Evolutionary conservation across 1,284 basidiomycete genomes (phyloP).

Genomic region (Hypsizygus ulmarius): DNA sequence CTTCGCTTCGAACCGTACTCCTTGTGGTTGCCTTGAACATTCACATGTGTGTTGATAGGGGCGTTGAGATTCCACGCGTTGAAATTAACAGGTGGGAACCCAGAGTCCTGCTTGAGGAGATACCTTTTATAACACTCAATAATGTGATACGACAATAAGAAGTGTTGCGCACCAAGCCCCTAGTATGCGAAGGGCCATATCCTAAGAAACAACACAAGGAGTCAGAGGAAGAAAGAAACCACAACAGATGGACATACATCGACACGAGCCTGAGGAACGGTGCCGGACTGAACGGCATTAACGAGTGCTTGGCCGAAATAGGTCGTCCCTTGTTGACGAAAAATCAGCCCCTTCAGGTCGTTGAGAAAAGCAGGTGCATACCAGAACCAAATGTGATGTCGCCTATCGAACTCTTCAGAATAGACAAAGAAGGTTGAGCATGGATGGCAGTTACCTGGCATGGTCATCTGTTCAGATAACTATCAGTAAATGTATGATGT

Average conservation of each 20-base stretch:
- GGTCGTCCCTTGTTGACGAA: slow-evolving; percentile 26
- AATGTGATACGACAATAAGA: background rate
- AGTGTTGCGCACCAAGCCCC: slow-evolving; percentile 48
- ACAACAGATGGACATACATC: slow-evolving; percentile 33
- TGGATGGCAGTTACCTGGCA: slow-evolving; percentile 40
- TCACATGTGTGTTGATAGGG: slow-evolving; percentile 47
- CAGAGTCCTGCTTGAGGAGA: slow-evolving; percentile 57
- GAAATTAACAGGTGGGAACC: slow-evolving; percentile 50
- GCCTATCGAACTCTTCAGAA: slow-evolving; percentile 27
- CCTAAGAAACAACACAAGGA: slow-evolving; percentile 29
- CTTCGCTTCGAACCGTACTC: slow-evolving; percentile 32
- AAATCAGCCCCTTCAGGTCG: background rate
- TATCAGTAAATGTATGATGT: background rate
- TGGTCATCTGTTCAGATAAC: slow-evolving; percentile 43
- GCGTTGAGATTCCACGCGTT: slow-evolving; percentile 37
- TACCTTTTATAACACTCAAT: slow-evolving; percentile 36
- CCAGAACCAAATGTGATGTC: slow-evolving; percentile 42
- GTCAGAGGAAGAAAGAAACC: background rate
- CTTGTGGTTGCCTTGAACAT: slow-evolving; percentile 67
- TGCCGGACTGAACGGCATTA: slow-evolving; percentile 50
- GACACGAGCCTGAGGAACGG: slow-evolving; percentile 47
- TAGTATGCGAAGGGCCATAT: slow-evolving; percentile 62
- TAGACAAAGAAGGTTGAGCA: background rate
- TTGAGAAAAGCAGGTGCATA: slow-evolving; percentile 21
- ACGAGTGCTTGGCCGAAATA: slow-evolving; percentile 55